These are phyloP conservation scores for Dothidotthia symphoricarpi DNA, from an alignment of 2,329 filamentous ascomycete genomes.

Conservation along the genomic window DNA sequence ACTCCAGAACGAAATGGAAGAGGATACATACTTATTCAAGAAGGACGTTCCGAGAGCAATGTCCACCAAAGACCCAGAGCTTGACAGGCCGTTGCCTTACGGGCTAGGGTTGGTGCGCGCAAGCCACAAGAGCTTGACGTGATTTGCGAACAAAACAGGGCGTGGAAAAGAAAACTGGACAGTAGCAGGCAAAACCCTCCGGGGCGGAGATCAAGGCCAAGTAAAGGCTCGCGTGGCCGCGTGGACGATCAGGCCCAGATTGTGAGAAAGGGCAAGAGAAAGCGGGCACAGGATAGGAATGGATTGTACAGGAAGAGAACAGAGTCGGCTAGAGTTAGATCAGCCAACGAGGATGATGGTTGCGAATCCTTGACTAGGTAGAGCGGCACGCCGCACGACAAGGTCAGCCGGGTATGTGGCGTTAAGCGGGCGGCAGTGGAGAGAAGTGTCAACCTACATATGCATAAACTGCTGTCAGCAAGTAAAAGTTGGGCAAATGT, in stretches of 20 bases:
- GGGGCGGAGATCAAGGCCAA: slow-evolving; percentile 39
- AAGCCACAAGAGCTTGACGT: slow-evolving; percentile 32
- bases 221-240: slow-evolving; percentile 37
- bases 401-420: slow-evolving; percentile 41
- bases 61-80: slow-evolving; percentile 38
- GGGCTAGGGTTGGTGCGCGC: slow-evolving; percentile 36
- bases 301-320: slow-evolving; percentile 40
- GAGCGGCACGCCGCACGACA: slow-evolving; percentile 36
- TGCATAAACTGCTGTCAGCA: slow-evolving; percentile 39
- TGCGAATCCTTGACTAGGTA: slow-evolving; percentile 32
- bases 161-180: slow-evolving; percentile 30
- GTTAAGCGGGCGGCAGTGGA: slow-evolving; percentile 34
- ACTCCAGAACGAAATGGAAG: slow-evolving; percentile 36
- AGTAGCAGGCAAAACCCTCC: slow-evolving; percentile 30
- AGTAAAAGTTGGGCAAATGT: slow-evolving; percentile 23
- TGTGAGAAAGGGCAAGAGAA: slow-evolving; percentile 29
- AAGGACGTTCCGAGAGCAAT: slow-evolving; percentile 36
- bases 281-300: slow-evolving; percentile 34
- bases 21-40: slow-evolving; percentile 41
- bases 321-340: slow-evolving; percentile 34
- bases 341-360: slow-evolving; percentile 34
- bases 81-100: slow-evolving; percentile 34
- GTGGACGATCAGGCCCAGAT: slow-evolving; percentile 36
- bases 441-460: slow-evolving; percentile 39
- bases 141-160: slow-evolving; percentile 39